phyloP scores from a whole-genome alignment of 176 grass and related monocot genomes.

The Oryza punctata region DNA sequence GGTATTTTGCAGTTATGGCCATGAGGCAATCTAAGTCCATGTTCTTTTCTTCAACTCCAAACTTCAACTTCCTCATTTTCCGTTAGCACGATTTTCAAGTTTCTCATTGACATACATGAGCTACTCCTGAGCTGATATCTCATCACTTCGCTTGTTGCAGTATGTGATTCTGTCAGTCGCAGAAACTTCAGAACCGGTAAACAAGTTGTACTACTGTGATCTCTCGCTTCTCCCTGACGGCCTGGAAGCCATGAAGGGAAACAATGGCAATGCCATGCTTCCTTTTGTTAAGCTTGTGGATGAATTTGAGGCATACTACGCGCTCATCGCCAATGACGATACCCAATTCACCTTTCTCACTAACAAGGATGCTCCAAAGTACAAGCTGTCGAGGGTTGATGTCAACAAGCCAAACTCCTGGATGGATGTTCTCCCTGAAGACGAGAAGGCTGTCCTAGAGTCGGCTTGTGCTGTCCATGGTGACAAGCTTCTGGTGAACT shows the following conservation, averaged over 20 bases:
- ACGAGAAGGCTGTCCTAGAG: conserved; percentile 69
- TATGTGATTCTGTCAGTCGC: conserved; percentile 73
- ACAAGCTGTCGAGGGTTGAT: conserved; percentile 73
- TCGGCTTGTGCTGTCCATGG: conserved; percentile 64
- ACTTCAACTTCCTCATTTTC: too few relatives aligned
- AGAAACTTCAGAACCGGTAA: conserved; percentile 79
- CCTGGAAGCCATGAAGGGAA: conserved; percentile 47
- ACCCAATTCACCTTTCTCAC: conserved; percentile 73
- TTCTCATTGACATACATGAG: not conserved
- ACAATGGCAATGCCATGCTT: conserved; percentile 39
- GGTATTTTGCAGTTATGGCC: conserved; percentile 34
- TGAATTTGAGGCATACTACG: conserved; percentile 65
- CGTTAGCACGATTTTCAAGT: too few relatives aligned
- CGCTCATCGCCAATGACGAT: conserved; percentile 65
- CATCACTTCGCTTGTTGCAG: conserved; percentile 36
- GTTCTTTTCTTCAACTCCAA: too few relatives aligned
- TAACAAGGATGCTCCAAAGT: conserved; percentile 70
- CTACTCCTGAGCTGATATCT: not conserved
- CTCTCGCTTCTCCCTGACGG: conserved; percentile 51
- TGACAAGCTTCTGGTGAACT: conserved; percentile 71
- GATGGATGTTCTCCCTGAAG: conserved; percentile 59
- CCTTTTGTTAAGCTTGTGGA: conserved; percentile 87
- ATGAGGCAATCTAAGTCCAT: not conserved
- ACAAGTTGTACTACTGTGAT: conserved; percentile 88
- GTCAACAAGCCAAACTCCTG: conserved; percentile 37